Evolutionary conservation across 805 yeast genomes (phyloP), one percentile per base, ranked within the genome.

Genomic region (Sugiyamaella mastotermitis): DNA sequence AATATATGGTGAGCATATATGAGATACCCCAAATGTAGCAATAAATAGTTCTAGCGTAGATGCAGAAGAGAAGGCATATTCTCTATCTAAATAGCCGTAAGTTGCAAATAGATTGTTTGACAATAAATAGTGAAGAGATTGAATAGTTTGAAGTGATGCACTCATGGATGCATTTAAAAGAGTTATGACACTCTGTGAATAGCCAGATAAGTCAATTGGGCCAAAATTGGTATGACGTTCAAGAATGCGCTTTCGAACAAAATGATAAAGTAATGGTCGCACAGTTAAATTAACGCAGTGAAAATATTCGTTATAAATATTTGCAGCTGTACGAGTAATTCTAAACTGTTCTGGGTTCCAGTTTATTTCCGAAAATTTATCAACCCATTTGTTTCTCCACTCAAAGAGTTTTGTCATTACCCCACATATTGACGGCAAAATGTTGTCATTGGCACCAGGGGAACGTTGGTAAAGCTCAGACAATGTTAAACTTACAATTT

Each of bases 241-340:
- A 8, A 27, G 25, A 9, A 49, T 38, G 10, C 55, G 38, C 37
- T 49, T 37, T 15, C 47, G 39, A 3, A 50, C 48, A 38, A 50
- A 50, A 29, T 49, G 46, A 13, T 48, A 37, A 25, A 50, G 32
- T 23, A 50, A 34, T 3, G 55, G 55, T n/a, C 55, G 35, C 10
- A 50, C 49, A 3, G 52, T 36, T 22, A 50, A 36, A 23, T 49
- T 50, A 27, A 50, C 43, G 28, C 55, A 48, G 23, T 47, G 50
- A 22, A 40, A 46, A 27, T 47, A 50, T 23, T 50, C 55, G n/a
- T 47, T 35, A 29, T 42, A 41, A 16, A 50, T 46, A 19, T 47
- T 50, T 11, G 40, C 42, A 0, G 46, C 47, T 1, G 53, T 44
- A 13, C 54, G 35, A 6, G 42, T 22, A 9, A 44, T 33, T 2